Evolutionary conservation across 1,284 basidiomycete genomes (phyloP).

Genomic region (Malassezia equina): DNA sequence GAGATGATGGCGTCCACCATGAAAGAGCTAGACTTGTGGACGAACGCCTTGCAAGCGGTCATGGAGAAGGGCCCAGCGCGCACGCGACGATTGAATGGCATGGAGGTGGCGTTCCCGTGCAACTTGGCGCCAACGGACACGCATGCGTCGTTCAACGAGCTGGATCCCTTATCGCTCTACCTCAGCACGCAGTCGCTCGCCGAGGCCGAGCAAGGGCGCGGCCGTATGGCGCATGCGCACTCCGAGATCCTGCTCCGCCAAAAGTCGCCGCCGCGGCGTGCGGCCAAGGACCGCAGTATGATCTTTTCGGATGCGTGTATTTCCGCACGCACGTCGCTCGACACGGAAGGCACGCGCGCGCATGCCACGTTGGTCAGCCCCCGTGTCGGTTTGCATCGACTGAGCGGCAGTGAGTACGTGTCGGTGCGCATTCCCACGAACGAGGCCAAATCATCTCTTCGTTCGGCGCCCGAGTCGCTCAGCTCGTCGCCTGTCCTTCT

Average conservation of each 20-base stretch:
- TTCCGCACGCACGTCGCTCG: slow-evolving; percentile 27
- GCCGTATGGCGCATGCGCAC: background rate
- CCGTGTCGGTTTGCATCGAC: slow-evolving; percentile 5
- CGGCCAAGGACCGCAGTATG: slow-evolving; percentile 39
- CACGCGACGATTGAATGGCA: slow-evolving; percentile 19
- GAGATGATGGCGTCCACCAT: slow-evolving; percentile 38
- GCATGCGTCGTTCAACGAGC: background rate
- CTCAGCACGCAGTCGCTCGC: background rate
- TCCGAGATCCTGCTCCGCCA: slow-evolving; percentile 33
- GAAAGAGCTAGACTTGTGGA: slow-evolving; percentile 38
- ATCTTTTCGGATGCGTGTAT: slow-evolving; percentile 38
- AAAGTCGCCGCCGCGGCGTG: slow-evolving; percentile 32
- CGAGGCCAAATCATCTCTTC: background rate
- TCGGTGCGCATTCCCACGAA: slow-evolving; percentile 7
- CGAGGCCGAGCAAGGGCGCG: background rate
- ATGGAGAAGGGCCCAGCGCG: slow-evolving; percentile 22
- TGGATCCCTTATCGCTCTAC: background rate
- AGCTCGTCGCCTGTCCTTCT: background rate
- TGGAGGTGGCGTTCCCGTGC: slow-evolving; percentile 29
- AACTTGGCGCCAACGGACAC: slow-evolving; percentile 16
- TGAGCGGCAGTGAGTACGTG: slow-evolving; percentile 11
- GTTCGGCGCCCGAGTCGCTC: background rate
- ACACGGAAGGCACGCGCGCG: slow-evolving; percentile 10
- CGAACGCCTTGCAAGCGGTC: slow-evolving; percentile 27
- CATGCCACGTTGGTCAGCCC: background rate